A percentile compares a stretch with the other conserved stretches of the same genome.
phyloP scores from a whole-genome alignment of 1,284 basidiomycete genomes.

The Schizophyllum commune region DNA sequence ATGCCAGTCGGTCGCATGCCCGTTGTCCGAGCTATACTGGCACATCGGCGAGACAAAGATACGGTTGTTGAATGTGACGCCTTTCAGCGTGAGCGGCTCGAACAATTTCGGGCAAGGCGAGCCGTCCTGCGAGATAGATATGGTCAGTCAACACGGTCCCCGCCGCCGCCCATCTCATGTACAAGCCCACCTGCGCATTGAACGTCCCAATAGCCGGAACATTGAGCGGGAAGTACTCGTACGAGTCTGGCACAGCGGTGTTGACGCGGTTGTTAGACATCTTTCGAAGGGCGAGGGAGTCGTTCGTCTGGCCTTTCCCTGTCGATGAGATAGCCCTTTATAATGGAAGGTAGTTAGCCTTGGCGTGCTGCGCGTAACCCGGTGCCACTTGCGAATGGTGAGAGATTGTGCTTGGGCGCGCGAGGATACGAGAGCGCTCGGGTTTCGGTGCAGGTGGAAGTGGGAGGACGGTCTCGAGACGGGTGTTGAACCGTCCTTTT shows the following conservation, averaged over 20 bases:
- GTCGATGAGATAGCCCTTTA: no score
- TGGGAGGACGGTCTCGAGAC: no score
- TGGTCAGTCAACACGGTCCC: not conserved
- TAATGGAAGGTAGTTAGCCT: no score
- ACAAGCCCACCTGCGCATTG: constrained; percentile 26
- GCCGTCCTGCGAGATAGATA: constrained; percentile 25
- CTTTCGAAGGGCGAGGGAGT: no score
- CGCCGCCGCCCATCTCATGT: not conserved
- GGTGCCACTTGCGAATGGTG: no score
- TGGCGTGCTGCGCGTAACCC: no score
- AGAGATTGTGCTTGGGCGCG: no score
- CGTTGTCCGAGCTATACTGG: constrained; percentile 66
- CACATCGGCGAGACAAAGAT: constrained; percentile 78
- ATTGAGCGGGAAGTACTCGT: constrained; percentile 56
- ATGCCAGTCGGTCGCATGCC: constrained; percentile 75
- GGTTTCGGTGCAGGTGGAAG: no score
- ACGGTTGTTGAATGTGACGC: constrained; percentile 64
- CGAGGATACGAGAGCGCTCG: no score
- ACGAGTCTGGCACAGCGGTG: constrained; percentile 36
- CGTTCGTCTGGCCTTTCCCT: no score
- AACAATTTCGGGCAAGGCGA: constrained; percentile 53
- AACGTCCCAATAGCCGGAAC: constrained; percentile 51
- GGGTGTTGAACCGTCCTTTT: no score
- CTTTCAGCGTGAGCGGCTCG: constrained; percentile 56
- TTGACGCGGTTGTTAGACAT: constrained; percentile 24